Percentiles rank a stretch among this genome's conserved stretches.
phyloP scores from a whole-genome alignment of 139 green algal species.

The Ostreobium quekettii region DNA sequence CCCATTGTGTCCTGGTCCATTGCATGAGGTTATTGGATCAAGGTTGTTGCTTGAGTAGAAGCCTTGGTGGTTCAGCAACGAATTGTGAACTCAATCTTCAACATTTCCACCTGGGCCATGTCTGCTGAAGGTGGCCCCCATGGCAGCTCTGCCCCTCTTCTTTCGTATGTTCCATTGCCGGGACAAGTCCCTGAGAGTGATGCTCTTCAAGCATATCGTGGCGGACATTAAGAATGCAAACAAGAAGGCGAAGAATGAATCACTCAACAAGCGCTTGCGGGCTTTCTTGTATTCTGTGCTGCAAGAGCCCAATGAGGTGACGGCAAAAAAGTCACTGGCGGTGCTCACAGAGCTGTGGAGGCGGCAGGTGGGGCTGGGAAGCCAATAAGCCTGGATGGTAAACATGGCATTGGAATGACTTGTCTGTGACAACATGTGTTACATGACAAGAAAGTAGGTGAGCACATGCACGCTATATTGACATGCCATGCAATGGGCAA shows the following conservation, averaged over 20 bases:
- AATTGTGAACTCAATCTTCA: too few relatives aligned
- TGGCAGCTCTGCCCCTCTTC: slow-evolving; percentile 79
- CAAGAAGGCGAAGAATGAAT: slow-evolving; percentile 66
- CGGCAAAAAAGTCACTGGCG: slow-evolving; percentile 80
- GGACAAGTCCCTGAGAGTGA: slow-evolving; percentile 79
- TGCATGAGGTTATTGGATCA: too few relatives aligned
- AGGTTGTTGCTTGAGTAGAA: too few relatives aligned
- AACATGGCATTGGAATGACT: background rate
- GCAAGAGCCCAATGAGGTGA: slow-evolving; percentile 58
- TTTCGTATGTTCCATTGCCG: slow-evolving; percentile 87
- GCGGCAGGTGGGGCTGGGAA: slow-evolving; percentile 49
- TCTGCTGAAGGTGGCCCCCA: slow-evolving; percentile 54
- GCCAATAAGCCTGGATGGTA: background rate
- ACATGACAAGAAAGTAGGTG: too few relatives aligned
- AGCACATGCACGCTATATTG: too few relatives aligned
- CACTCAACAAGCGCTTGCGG: slow-evolving; percentile 79
- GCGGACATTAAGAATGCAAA: slow-evolving; percentile 84
- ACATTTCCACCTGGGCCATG: too few relatives aligned
- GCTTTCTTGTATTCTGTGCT: slow-evolving; percentile 72
- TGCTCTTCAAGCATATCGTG: slow-evolving; percentile 90
- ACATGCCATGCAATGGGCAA: too few relatives aligned
- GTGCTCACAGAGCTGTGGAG: slow-evolving; percentile 91
- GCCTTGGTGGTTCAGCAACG: too few relatives aligned
- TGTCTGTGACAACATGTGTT: too few relatives aligned
- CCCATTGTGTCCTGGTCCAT: too few relatives aligned